Base-by-base conservation (phyloP, 805 yeast genomes). In the Saturnispora dispora region DNA sequence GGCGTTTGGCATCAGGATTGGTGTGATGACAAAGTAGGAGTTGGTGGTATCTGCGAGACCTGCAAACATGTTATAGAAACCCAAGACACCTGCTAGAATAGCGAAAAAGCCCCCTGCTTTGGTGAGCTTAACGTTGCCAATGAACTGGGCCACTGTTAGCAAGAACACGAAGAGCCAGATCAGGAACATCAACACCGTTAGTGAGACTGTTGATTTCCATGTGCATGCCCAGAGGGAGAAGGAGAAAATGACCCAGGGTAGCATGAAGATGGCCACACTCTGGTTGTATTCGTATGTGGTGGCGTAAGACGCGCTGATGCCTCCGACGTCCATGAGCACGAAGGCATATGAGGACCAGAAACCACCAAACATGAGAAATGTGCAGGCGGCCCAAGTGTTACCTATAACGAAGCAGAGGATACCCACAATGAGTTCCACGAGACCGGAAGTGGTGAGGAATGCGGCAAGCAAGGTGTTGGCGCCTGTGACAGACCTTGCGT, bases 321-420 rank as follows among this genome's bases (percentile, higher is more conserved):
- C 75, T 57, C 77, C 77, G 5, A 71, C 62, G 41, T 71, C 71
- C 53, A 75, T 71, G 50, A 70, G 60, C 6, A 78, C 65, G 50
- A 74, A 72, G 3, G 77, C 76, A 58, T 70, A 78, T 3, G 76
- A 67, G 49, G 75, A 63, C 77, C 81, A 79, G 60, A 78, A 79
- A 0, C 79, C 77, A 23, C 82, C 83, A 64, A 73, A 79, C 60
- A 75, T 71, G 27, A 72, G 64, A 47, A 79, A 70, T 1, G 79
- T 77, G 43, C 79, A 73, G 37, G 74, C 74, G 23, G 79, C 83
- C 73, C 80, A 79, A 1, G 80, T 74, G 61, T 77, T 78, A 46
- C 80, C 81, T 37, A 72, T 59, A 18, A 72, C 55, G 46, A 78
- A 60, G 58, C 79, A 78, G 71, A 79, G 72, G 9, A 76, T 57